Base-by-base conservation (phyloP, 2,329 filamentous ascomycete genomes). In the Zymoseptoria pseudotritici region DNA sequence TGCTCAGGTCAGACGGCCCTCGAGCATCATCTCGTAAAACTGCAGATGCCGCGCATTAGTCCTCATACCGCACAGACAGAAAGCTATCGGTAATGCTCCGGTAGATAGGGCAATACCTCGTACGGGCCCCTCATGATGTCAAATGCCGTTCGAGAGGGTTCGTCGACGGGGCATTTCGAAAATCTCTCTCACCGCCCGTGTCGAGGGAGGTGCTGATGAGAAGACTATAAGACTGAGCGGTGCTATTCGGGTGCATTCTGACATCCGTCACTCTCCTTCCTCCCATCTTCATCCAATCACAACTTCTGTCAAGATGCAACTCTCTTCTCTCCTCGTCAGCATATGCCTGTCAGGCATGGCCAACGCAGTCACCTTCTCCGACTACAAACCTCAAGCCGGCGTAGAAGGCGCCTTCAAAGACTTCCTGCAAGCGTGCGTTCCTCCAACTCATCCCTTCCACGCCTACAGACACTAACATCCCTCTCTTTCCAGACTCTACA, bases 391-490 rank as follows among this genome's bases (percentile, higher is more conserved):
- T 3, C 26, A 55, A 11, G 11, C 50, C 24, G 61, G 61, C 29
- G 61, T 63, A 19, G 61, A 63, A 2, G 17, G 53, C 2, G 56
- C 11, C 1, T 63, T 63, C 56, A 17, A 51, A 51, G n/a, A 49
- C 26, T 63, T 60, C 50, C 53, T 61, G 21, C 29, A 58, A n/a
- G 61, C 52, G 61, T 62, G 54, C 55, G 54, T 9, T 19, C 9
- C 26, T 24, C 29, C 19, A 22, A 20, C 21, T 19, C 50, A 2
- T 21, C 11, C 22, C 19, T 51, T 1, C 11, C 13, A 6, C 19
- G 13, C 13, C 8, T 4, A 51, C 22, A 29, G 26, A 29, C 26
- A 29, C 19, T 11, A 19, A 21, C 17, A 26, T 20, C 26, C 49
- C 46, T 4, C 17, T 4, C 10, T 17, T 11, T 11, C 2, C 21